phyloP scores from a whole-genome alignment of 2,329 filamentous ascomycete genomes.

The Talaromyces sp. region DNA sequence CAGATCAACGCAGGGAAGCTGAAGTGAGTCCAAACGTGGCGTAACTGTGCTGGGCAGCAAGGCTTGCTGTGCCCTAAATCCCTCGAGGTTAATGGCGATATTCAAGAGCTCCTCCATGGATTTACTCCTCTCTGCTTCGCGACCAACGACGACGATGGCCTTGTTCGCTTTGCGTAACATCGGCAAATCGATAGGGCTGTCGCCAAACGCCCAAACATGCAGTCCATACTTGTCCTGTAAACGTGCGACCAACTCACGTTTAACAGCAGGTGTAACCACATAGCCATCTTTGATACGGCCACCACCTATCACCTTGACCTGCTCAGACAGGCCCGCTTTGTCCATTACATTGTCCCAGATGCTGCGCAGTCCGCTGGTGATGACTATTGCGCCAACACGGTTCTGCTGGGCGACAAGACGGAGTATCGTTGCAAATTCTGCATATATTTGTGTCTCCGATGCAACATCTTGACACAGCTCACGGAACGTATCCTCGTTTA shows the following conservation, averaged over 20 bases:
- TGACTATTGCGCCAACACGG: constrained; percentile 45
- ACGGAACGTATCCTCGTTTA: constrained; percentile 38
- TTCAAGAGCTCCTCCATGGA: constrained; percentile 48
- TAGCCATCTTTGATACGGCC: constrained; percentile 44
- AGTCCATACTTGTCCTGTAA: constrained; percentile 28
- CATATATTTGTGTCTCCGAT: constrained; percentile 36
- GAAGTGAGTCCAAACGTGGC: constrained; percentile 39
- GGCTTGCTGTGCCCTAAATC: constrained; percentile 43
- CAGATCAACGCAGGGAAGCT: constrained; percentile 41
- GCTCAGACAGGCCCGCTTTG: constrained; percentile 33
- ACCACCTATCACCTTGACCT: constrained; percentile 50
- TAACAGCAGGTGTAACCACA: constrained; percentile 49
- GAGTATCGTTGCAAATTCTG: constrained; percentile 47
- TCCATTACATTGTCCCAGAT: constrained; percentile 55
- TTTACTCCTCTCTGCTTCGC: constrained; percentile 43
- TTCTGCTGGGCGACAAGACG: constrained; percentile 19
- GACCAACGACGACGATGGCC: constrained; percentile 53
- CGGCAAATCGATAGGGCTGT: constrained; percentile 52
- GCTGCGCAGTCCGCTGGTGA: constrained; percentile 51
- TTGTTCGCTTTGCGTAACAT: constrained; percentile 54
- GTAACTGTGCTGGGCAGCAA: constrained; percentile 38
- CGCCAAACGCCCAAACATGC: constrained; percentile 55
- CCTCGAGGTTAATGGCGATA: constrained; percentile 36
- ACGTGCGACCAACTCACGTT: constrained; percentile 43
- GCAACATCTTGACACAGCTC: constrained; percentile 43